Conservation (phyloP, 2,329 filamentous ascomycete species). For the Alternaria angustiovoidea region DNA sequence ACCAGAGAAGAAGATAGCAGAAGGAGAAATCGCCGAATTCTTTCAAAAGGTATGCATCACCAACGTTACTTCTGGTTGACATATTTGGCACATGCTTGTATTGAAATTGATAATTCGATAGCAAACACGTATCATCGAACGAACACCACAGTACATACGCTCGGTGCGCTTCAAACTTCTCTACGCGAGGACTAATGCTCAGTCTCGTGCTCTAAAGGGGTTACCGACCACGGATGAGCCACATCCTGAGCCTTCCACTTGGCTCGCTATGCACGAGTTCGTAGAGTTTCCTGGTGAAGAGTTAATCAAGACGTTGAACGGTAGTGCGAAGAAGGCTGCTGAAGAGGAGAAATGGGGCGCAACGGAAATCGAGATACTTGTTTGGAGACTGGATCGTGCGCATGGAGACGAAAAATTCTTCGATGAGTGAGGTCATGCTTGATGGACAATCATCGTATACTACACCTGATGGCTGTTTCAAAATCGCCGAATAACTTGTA, state of each 20-base stretch:
- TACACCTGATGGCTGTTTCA: neutral
- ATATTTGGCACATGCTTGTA: neutral
- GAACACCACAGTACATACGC: slow-evolving; percentile 30
- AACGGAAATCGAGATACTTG: neutral
- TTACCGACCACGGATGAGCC: slow-evolving; percentile 35
- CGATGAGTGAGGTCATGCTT: neutral
- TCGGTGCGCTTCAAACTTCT: slow-evolving; percentile 34
- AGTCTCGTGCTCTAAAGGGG: slow-evolving; percentile 40
- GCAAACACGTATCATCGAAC: slow-evolving; percentile 25
- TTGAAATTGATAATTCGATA: neutral
- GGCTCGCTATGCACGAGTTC: slow-evolving; percentile 42
- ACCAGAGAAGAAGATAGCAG: slow-evolving; percentile 16
- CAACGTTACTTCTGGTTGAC: too few species aligned
- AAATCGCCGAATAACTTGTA: neutral
- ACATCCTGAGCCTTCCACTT: slow-evolving; percentile 34
- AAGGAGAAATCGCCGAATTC: slow-evolving; percentile 23
- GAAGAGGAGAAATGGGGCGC: neutral
- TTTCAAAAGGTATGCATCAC: slow-evolving; percentile 17
- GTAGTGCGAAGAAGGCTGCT: neutral
- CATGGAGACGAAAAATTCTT: slow-evolving; percentile 13
- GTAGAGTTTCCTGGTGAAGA: slow-evolving; percentile 12
- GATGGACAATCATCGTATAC: too few species aligned
- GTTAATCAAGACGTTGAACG: slow-evolving; percentile 20
- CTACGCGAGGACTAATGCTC: slow-evolving; percentile 42
- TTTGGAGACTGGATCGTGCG: slow-evolving; percentile 8